Conservation (phyloP, 78 protist genomes). For the Dictyostelium capitatum region DNA sequence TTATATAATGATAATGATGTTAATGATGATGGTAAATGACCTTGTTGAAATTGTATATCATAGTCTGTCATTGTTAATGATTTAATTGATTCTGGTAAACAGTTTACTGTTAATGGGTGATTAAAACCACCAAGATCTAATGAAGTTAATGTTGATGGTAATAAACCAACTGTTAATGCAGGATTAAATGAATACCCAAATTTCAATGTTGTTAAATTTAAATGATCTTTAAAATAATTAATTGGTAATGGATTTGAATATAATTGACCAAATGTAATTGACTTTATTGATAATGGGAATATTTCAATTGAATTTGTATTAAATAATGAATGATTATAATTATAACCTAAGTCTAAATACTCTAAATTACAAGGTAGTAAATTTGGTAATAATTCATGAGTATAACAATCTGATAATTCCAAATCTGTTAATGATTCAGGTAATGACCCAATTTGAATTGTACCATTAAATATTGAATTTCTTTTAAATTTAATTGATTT, state of each 20-base stretch:
- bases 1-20: not conserved
- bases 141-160: not conserved
- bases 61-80: not conserved
- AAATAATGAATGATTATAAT: not conserved
- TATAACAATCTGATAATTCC: not conserved
- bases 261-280: not conserved
- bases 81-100: not conserved
- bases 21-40: not conserved
- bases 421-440: not conserved
- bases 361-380: not conserved
- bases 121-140: slow-evolving; percentile 5
- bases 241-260: not conserved
- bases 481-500: not conserved
- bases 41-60: not conserved
- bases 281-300: not conserved
- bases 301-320: not conserved
- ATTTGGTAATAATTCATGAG: not conserved
- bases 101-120: not conserved
- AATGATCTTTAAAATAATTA: not conserved
- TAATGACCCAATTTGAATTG: not conserved
- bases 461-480: not conserved
- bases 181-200: not conserved
- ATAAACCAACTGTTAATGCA: not conserved
- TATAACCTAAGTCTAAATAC: not conserved
- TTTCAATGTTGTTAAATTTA: not conserved